phyloP scores from a whole-genome alignment of 1,139 yeast genomes.

The Candida glucosophila region DNA sequence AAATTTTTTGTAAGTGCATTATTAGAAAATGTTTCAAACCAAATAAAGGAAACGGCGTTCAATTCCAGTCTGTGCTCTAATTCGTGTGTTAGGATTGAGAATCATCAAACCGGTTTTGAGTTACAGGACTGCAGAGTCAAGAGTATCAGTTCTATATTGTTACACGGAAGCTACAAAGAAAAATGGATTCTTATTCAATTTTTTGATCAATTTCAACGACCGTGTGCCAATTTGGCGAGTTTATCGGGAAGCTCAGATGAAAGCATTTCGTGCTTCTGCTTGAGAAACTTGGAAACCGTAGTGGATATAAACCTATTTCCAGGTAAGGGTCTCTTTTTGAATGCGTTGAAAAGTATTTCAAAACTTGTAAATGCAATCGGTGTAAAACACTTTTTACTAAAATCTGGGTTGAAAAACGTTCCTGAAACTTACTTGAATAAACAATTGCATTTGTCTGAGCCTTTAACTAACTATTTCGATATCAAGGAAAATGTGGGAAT shows the following conservation, averaged over 20 bases:
- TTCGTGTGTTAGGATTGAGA: no score
- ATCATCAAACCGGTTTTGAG: not conserved
- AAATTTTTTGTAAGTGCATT: slow-evolving; percentile 14
- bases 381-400: slow-evolving; percentile 11
- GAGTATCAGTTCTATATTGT: slow-evolving; percentile 18
- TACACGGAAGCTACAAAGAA: slow-evolving; percentile 27
- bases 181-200: slow-evolving; percentile 16
- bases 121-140: slow-evolving; percentile 8
- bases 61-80: no score
- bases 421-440: no score
- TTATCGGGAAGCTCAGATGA: no score
- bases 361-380: slow-evolving; percentile 11
- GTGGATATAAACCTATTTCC: slow-evolving; percentile 5
- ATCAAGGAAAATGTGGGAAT: no score
- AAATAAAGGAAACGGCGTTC: not conserved
- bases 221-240: no score
- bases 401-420: no score
- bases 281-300: no score
- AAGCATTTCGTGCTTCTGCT: no score
- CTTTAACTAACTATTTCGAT: no score
- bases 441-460: no score
- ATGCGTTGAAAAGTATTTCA: slow-evolving; percentile 11
- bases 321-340: slow-evolving; percentile 14
- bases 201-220: slow-evolving; percentile 11
- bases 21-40: slow-evolving; percentile 13